phyloP scores from a whole-genome alignment of 257 asterid species.

The Solanum ahanhuiri region DNA sequence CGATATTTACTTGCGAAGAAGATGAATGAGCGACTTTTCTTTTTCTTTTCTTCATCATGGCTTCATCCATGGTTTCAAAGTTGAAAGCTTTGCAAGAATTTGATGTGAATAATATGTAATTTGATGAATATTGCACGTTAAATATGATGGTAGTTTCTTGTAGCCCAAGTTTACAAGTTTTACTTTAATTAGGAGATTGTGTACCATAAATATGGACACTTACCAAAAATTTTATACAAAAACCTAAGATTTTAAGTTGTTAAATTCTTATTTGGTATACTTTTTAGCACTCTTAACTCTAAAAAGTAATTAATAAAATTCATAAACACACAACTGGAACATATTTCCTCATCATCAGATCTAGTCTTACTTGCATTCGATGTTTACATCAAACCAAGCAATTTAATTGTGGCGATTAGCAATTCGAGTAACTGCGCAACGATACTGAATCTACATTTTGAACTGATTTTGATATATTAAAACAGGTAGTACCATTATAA shows the following conservation, averaged over 20 bases:
- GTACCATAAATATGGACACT: neutral
- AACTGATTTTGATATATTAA: no score
- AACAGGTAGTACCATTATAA: no score
- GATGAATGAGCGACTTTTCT: neutral
- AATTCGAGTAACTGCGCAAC: no score
- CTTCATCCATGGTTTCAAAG: neutral
- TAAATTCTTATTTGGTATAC: neutral
- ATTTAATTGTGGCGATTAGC: no score
- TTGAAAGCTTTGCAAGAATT: neutral
- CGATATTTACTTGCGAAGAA: slow-evolving; percentile 7
- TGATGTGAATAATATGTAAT: neutral
- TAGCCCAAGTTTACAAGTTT: neutral
- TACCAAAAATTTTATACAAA: neutral
- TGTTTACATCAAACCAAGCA: neutral
- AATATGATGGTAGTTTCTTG: neutral
- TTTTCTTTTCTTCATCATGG: neutral
- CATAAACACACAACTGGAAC: no score
- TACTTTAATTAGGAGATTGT: no score
- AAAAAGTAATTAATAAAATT: no score
- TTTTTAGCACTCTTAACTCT: neutral
- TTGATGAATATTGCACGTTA: neutral
- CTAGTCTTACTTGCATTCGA: no score
- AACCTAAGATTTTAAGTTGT: no score
- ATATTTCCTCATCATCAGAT: neutral
- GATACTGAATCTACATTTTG: no score